phyloP scores from a whole-genome alignment of 768 basidiomycete genomes.

The Rhizopogon rudus region DNA sequence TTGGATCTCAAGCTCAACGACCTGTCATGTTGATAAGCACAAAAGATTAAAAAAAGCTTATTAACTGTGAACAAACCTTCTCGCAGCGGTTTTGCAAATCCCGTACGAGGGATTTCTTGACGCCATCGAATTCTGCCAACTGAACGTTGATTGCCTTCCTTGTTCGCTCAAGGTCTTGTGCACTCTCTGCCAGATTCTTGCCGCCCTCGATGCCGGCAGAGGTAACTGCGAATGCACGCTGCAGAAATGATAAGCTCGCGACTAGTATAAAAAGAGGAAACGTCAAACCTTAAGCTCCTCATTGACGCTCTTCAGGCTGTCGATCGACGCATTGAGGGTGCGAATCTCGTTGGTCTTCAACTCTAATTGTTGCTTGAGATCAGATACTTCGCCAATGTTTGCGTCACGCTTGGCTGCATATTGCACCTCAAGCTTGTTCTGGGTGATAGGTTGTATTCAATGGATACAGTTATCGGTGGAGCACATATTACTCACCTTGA shows the following conservation, averaged over 20 bases:
- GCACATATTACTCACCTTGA: constrained; percentile 59
- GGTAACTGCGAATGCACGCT: constrained; percentile 97
- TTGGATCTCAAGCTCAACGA: constrained; percentile 98
- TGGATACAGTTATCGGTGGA: neutral
- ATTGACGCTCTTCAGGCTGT: constrained; percentile 92
- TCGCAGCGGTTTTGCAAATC: constrained; percentile 99
- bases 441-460: constrained; percentile 3
- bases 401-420: constrained; percentile 91
- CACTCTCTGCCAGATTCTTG: constrained; percentile 94
- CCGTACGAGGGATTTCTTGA: constrained; percentile 98
- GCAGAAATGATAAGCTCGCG: constrained; percentile 5
- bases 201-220: constrained; percentile 97
- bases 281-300: constrained; percentile 89
- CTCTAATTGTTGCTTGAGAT: constrained; percentile 90
- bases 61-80: constrained; percentile 56
- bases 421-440: constrained; percentile 94
- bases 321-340: constrained; percentile 78
- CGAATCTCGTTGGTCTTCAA: constrained; percentile 79
- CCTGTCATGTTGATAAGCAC: constrained; percentile 42
- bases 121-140: constrained; percentile 95
- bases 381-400: constrained; percentile 74
- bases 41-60: constrained; percentile 1
- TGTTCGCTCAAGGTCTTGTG: constrained; percentile 94
- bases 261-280: constrained; percentile 1
- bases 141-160: constrained; percentile 98